A percentile compares a stretch with the other conserved stretches of the same genome.
Evolutionary conservation across 2,329 filamentous ascomycete species (phyloP).

Genomic region (Colletotrichum lentis): DNA sequence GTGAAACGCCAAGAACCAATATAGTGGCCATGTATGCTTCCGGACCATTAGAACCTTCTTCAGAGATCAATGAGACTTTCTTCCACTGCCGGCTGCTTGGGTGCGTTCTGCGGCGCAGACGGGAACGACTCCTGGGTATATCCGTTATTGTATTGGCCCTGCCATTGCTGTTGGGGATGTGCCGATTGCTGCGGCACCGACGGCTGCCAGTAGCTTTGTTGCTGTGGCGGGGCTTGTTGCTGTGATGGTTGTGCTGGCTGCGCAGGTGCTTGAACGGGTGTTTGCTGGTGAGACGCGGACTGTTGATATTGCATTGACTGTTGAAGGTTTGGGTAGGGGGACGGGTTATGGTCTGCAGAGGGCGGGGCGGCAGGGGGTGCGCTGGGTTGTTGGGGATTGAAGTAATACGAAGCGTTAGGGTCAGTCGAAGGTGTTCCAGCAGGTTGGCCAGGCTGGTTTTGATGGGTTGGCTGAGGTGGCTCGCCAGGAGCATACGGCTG

Average conservation of each 20-base stretch:
- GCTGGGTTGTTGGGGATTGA: constrained; percentile 52
- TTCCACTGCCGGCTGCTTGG: constrained; percentile 68
- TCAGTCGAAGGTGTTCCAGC: constrained; percentile 52
- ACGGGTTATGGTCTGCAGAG: constrained; percentile 54
- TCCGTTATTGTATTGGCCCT: constrained; percentile 47
- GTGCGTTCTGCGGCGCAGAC: constrained; percentile 69
- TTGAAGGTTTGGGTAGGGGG: constrained; percentile 63
- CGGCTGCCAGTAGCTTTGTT: constrained; percentile 49
- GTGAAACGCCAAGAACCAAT: constrained; percentile 32
- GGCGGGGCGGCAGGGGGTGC: constrained; percentile 45
- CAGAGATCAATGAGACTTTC: constrained; percentile 83
- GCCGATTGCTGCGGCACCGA: constrained; percentile 45
- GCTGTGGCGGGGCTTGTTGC: constrained; percentile 39
- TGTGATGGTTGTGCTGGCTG: constrained; percentile 49
- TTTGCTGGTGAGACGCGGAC: constrained; percentile 49
- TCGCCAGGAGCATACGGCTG: constrained; percentile 47
- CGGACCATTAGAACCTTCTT: constrained; percentile 13
- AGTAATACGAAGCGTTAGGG: constrained; percentile 67
- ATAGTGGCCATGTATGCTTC: constrained; percentile 23
- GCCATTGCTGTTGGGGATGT: constrained; percentile 43
- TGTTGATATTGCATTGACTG: constrained; percentile 56
- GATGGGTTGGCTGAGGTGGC: constrained; percentile 43
- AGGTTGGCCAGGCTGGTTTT: constrained; percentile 43
- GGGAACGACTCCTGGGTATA: constrained; percentile 72
- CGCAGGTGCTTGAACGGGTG: constrained; percentile 45